A percentile compares a stretch with the other conserved stretches of the same genome.
These are phyloP conservation scores for Sesbania bispinosa DNA, from an alignment of 306 rosid genomes.

Conservation along the genomic window DNA sequence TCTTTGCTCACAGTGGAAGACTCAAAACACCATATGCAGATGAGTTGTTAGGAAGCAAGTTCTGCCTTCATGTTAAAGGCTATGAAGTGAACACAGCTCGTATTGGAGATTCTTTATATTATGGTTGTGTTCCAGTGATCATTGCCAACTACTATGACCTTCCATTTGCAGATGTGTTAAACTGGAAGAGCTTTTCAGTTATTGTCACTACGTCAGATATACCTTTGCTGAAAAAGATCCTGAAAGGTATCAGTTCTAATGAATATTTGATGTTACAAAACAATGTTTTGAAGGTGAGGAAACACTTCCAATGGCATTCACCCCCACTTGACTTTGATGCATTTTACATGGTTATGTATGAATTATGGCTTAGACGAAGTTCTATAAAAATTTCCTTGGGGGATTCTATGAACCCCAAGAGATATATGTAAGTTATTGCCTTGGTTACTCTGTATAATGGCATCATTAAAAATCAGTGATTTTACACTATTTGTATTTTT, in stretches of 20 bases:
- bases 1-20: slow-evolving; percentile 71
- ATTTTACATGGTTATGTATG: slow-evolving; percentile 83
- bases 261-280: slow-evolving; percentile 49
- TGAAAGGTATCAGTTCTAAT: slow-evolving; percentile 45
- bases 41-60: slow-evolving; percentile 71
- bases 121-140: slow-evolving; percentile 85
- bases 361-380: slow-evolving; percentile 83
- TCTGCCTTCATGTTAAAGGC: slow-evolving; percentile 89
- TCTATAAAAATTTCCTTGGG: slow-evolving; percentile 27
- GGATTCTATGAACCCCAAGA: neutral
- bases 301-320: slow-evolving; percentile 83
- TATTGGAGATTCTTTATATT: slow-evolving; percentile 67
- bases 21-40: slow-evolving; percentile 75
- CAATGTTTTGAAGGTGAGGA: slow-evolving; percentile 64
- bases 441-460: too few relatives aligned
- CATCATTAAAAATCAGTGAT: neutral
- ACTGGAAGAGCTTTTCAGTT: slow-evolving; percentile 70
- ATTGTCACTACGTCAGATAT: slow-evolving; percentile 54
- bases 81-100: slow-evolving; percentile 90
- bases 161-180: slow-evolving; percentile 68
- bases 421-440: neutral
- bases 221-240: slow-evolving; percentile 57
- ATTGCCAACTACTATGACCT: slow-evolving; percentile 77
- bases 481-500: neutral
- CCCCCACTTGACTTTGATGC: slow-evolving; percentile 62